Base-by-base conservation (phyloP, 306 rosid species). In the Betula pendula region DNA sequence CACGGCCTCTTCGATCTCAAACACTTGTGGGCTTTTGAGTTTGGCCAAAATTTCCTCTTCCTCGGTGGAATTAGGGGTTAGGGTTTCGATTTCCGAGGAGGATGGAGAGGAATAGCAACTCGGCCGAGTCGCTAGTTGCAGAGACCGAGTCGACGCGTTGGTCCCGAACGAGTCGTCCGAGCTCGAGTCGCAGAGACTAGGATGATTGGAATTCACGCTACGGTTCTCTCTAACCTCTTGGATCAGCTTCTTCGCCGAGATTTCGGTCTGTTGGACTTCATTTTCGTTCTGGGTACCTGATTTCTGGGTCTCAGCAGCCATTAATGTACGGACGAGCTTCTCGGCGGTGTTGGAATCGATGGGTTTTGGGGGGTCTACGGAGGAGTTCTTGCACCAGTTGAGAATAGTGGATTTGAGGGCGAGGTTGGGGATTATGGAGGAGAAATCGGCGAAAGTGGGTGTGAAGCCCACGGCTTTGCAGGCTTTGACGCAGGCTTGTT, bases 401-500 rank as follows among this genome's bases (percentile, higher is more conserved):
- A 80, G 70, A 53, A 95, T 92, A 79, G 99, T 81, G 71, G 98
- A 83, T 84, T 88, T 89, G 40, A 92, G 88, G 33, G 97, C 96
- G 0, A 92, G 89, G 75, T 95, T 95, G 24, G 98, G 89, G 47
- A 95, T 92, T 0, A 95, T 79, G 45, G 96, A 76, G 75, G 97
- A 82, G 77, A 95, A 86, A 84, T 92, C 93, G 14, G 96, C 96
- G 10, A 92, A 79, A 42, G 59, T 80, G 13, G 96, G 96, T 5
- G 85, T 84, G n/a, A 87, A 87, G 84, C 80, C 78, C 7, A 84
- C 73, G 55, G 84, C 78, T 82, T 88, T 81, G 44, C 94, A 91
- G 14, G 85, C 84, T 22, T 84, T 85, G 59, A 88, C 86, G 55
- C 91, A 84, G 81, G 80, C 71, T 0, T 92, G 80, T 35, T 96